Evolutionary conservation across 1,284 basidiomycete species (phyloP), one percentile per base, ranked within the genome.

Genomic region (Amylostereum chailletii): DNA sequence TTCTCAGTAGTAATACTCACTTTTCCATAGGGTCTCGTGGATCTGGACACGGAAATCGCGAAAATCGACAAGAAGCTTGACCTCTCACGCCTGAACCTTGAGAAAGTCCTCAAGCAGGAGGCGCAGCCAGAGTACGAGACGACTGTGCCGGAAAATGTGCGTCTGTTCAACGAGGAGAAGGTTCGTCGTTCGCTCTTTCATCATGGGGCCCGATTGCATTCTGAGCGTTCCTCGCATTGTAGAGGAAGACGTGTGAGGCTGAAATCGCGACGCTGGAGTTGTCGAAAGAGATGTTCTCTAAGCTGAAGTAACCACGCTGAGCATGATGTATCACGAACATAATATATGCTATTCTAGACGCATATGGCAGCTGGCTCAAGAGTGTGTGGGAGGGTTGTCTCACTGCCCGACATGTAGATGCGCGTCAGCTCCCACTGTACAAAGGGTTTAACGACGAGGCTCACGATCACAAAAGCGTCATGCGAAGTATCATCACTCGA

Each of bases 1-100:
- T 31, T 29, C 9, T 32, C 6, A n/a, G 29, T 37, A 39, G 33
- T 45, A 5, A 36, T n/a, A 11, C 5, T 10, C 5, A n/a, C 45
- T n/a, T 3, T 31, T 31, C 0, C 38, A 8, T 29, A 91, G 88
- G 93, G 93, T 38, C 59, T 67, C 52, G 82, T 95, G 34, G 86
- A 95, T 64, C 72, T 94, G 7, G 81, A 89, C 47, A 79, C 77
- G 7, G 93, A 96, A 67, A 86, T 95, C 45, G 71, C 76, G 42
- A 95, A 94, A 65, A 83, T 85, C 55, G 82, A 90, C 61, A 95
- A 94, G 78, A 94, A 92, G 68, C 75, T 88, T 1, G 78, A 83
- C 34, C 68, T 94, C 4, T 81, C 81, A 4, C 71, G 75, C 48
- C 59, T 87, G 51, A 84, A 81, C 57, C 70, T 87, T 40, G 80